Conservation (phyloP, 2,329 filamentous ascomycete genomes). For the Teratosphaeria viscida region DNA sequence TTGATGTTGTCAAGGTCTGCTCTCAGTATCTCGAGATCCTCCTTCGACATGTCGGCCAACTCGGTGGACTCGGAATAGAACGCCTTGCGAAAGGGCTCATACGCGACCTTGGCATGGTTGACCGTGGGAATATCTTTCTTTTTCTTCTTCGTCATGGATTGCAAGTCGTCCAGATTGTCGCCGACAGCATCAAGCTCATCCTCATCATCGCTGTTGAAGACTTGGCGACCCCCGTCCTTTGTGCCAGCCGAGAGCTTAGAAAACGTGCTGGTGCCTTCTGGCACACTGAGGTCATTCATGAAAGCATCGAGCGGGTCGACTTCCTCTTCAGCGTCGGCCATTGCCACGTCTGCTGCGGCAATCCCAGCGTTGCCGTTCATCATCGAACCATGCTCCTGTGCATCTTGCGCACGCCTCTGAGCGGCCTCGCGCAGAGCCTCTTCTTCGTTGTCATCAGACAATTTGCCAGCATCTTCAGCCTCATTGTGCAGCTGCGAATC, state of each 20-base stretch:
- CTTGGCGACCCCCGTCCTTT: conserved; percentile 60
- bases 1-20: conserved; percentile 92
- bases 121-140: conserved; percentile 90
- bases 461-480: conserved; percentile 53
- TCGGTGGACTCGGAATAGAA: conserved; percentile 91
- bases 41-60: conserved; percentile 69
- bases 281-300: conserved; percentile 62
- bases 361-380: conserved; percentile 31
- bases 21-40: conserved; percentile 70
- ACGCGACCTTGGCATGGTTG: conserved; percentile 76
- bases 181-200: conserved; percentile 53
- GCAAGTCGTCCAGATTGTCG: conserved; percentile 53
- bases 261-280: conserved; percentile 28
- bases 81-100: conserved; percentile 79
- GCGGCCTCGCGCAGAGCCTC: conserved; percentile 72
- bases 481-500: conserved; percentile 38
- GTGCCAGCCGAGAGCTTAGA: conserved; percentile 28
- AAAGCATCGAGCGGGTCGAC: conserved; percentile 93
- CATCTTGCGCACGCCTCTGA: conserved; percentile 58
- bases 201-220: conserved; percentile 81
- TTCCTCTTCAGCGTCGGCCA: conserved; percentile 53
- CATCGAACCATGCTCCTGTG: conserved; percentile 36
- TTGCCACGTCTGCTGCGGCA: conserved; percentile 7
- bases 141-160: conserved; percentile 60
- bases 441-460: conserved; percentile 72